Percentiles rank a stretch among this genome's conserved stretches.
Evolutionary conservation across 805 yeast genomes (phyloP).

Genomic region (Hanseniaspora guilliermondii): DNA sequence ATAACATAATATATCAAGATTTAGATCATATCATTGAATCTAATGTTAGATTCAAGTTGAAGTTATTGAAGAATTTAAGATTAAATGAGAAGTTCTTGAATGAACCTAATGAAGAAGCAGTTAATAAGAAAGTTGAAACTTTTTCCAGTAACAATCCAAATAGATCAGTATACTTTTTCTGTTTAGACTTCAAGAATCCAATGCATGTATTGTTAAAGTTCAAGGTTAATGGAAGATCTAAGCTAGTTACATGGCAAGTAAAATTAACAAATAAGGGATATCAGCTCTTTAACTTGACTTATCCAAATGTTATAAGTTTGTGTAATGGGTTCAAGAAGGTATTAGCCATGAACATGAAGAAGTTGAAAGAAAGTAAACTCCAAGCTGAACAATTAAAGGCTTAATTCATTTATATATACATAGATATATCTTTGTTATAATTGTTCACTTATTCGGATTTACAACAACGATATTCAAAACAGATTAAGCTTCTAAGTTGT

Average conservation of each 20-base stretch:
- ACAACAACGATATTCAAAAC: background rate
- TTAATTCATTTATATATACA: background rate
- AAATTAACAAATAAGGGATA: conserved; percentile 82
- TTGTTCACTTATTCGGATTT: background rate
- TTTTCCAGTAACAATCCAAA: conserved; percentile 85
- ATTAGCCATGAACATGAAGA: conserved; percentile 17
- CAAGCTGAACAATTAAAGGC: conserved; percentile 2
- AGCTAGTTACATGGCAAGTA: conserved; percentile 76
- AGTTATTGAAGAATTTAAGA: conserved; percentile 71
- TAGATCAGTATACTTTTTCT: conserved; percentile 80
- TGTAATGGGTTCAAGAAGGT: conserved; percentile 89
- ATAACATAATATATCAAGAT: conserved; percentile 61
- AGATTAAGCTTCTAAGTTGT: no score
- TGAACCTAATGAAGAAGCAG: conserved; percentile 49
- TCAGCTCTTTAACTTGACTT: conserved; percentile 61
- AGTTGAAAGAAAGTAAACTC: conserved; percentile 2
- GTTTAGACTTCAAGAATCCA: conserved; percentile 79
- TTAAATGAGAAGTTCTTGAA: conserved; percentile 78
- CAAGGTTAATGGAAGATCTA: conserved; percentile 60
- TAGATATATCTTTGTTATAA: background rate
- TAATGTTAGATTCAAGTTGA: conserved; percentile 72
- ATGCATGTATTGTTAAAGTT: conserved; percentile 87
- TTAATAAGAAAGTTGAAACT: conserved; percentile 72
- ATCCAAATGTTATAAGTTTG: conserved; percentile 77
- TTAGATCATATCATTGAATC: conserved; percentile 84